Evolutionary conservation across 1,284 basidiomycete species (phyloP).

Genomic region (Cutaneotrichosporon dermatis): DNA sequence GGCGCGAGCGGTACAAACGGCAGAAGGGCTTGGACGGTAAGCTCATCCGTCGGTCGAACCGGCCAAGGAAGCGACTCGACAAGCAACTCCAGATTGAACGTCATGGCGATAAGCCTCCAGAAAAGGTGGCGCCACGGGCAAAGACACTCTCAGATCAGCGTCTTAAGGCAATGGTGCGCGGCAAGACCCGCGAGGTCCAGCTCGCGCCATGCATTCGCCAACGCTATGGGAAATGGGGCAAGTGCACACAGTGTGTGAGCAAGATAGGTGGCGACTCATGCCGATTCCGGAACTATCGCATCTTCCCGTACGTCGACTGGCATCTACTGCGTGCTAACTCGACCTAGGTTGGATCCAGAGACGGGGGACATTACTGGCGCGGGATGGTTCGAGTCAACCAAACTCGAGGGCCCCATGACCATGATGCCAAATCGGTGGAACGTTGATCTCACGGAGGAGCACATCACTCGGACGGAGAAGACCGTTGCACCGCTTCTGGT

Average conservation of each 20-base stretch:
- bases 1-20: conserved; percentile 15
- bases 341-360: conserved; percentile 30
- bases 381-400: conserved; percentile 37
- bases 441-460: conserved; percentile 22
- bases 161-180: conserved; percentile 25
- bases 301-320: conserved; percentile 35
- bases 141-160: conserved; percentile 23
- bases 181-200: conserved; percentile 35
- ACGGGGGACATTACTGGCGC: conserved; percentile 35
- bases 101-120: conserved; percentile 18
- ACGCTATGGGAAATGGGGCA: conserved; percentile 38
- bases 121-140: conserved; percentile 27
- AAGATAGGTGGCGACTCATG: conserved; percentile 44
- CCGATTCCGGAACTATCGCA: conserved; percentile 40
- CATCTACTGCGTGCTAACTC: not conserved
- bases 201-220: conserved; percentile 31
- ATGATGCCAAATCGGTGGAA: conserved; percentile 43
- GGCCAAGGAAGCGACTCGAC: conserved; percentile 18
- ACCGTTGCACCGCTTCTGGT: conserved; percentile 67
- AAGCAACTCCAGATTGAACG: conserved; percentile 7
- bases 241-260: conserved; percentile 42
- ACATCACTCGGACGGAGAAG: conserved; percentile 36
- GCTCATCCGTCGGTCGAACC: conserved; percentile 7
- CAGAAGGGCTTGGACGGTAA: conserved; percentile 17
- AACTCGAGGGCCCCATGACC: conserved; percentile 27